Conservation (phyloP, 441 rosid genomes). For the Euphorbia celastroides region DNA sequence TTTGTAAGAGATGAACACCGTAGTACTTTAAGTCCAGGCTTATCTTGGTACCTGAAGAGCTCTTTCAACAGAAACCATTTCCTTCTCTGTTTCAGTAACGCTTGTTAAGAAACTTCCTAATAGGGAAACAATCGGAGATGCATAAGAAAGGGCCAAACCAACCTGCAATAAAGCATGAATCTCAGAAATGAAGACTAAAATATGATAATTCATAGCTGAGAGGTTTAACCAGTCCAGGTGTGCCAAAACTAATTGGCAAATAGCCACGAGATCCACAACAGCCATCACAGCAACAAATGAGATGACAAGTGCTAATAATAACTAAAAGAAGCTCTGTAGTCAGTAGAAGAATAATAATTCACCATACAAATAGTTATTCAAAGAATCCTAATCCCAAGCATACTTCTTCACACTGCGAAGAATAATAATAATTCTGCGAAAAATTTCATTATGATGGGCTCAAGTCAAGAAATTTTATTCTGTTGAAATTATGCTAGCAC, state of each 20-base stretch:
- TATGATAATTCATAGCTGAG: neutral
- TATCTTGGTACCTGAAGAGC: slow-evolving; percentile 61
- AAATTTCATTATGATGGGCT: neutral
- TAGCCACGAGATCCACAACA: slow-evolving; percentile 66
- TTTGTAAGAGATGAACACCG: slow-evolving; percentile 11
- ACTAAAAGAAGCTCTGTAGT: slow-evolving; percentile 34
- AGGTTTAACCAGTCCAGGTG: slow-evolving; percentile 70
- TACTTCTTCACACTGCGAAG: slow-evolving; percentile 2
- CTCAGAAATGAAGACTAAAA: slow-evolving; percentile 10
- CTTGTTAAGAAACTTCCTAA: slow-evolving; percentile 89
- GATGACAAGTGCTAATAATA: slow-evolving; percentile 70
- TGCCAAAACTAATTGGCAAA: slow-evolving; percentile 72
- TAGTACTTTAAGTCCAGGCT: slow-evolving; percentile 7
- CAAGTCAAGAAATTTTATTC: neutral
- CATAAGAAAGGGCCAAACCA: slow-evolving; percentile 92
- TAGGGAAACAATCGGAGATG: slow-evolving; percentile 83
- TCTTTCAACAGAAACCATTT: slow-evolving; percentile 96
- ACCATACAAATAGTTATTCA: neutral
- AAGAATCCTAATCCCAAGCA: neutral
- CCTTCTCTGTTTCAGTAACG: slow-evolving; percentile 96
- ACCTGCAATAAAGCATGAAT: slow-evolving; percentile 45
- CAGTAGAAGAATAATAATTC: slow-evolving; percentile 13
- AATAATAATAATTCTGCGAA: neutral
- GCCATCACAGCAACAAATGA: slow-evolving; percentile 80
- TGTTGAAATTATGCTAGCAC: slow-evolving; percentile 8